Evolutionary conservation across 73 alveolate species (phyloP).

Genomic region (Durusdinium trenchii): DNA sequence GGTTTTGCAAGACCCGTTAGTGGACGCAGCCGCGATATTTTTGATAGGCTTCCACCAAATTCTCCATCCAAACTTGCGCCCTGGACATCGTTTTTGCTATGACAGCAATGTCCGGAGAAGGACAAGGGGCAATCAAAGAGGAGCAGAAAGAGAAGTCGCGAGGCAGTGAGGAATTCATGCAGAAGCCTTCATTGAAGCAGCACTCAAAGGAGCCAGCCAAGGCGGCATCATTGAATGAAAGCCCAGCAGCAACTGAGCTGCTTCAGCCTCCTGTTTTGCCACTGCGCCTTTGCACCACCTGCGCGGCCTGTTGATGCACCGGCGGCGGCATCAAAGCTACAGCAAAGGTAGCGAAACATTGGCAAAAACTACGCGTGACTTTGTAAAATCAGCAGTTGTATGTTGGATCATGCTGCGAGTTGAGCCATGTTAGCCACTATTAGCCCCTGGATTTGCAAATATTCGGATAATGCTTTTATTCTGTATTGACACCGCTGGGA

Average conservation of each 20-base stretch:
- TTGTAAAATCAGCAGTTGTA: background rate
- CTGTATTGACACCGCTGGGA: background rate
- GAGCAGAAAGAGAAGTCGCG: background rate
- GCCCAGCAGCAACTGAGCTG: background rate
- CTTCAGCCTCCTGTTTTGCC: background rate
- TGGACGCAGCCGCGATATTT: conserved; percentile 18
- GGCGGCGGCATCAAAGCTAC: conserved; percentile 73
- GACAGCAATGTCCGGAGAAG: conserved; percentile 46
- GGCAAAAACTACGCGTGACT: conserved; percentile 48
- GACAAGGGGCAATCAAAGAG: background rate
- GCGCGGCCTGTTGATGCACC: conserved; percentile 59
- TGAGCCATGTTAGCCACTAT: background rate
- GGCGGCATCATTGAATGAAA: background rate
- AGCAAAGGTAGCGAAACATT: conserved; percentile 57
- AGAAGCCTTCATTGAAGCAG: background rate
- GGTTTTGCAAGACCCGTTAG: conserved; percentile 39
- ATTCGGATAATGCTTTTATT: no score
- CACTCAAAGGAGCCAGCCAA: background rate
- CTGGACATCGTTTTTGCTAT: conserved; percentile 71
- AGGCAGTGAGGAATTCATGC: background rate
- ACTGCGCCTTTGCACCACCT: conserved; percentile 22
- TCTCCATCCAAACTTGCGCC: no score
- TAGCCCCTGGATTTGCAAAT: background rate
- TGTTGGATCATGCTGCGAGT: background rate
- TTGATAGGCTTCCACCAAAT: no score